These are phyloP conservation scores for Hemileccinum impolitum DNA, from an alignment of 768 basidiomycete species.

Conservation along the genomic window DNA sequence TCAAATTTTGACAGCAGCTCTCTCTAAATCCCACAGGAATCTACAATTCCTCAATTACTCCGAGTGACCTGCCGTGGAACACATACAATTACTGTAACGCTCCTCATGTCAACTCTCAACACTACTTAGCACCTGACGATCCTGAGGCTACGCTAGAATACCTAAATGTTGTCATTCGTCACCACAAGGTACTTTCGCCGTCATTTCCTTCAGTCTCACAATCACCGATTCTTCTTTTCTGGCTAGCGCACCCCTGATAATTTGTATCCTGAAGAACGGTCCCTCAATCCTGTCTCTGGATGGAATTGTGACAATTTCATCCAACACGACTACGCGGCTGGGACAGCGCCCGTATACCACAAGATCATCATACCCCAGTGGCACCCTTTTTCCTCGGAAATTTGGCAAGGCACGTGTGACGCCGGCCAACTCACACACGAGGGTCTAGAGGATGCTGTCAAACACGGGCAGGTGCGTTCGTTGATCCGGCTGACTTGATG, in stretches of 20 bases:
- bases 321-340: constrained; percentile 39
- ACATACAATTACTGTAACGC: constrained; percentile 56
- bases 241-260: constrained; percentile 48
- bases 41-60: constrained; percentile 45
- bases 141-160: constrained; percentile 36
- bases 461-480: constrained; percentile 36
- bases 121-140: constrained; percentile 34
- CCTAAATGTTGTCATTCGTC: constrained; percentile 42
- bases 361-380: constrained; percentile 35
- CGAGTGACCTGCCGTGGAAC: constrained; percentile 40
- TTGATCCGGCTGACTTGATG: neutral
- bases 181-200: constrained; percentile 41
- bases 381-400: constrained; percentile 42
- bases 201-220: neutral
- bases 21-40: constrained; percentile 27
- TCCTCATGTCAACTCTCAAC: constrained; percentile 40
- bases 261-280: constrained; percentile 41
- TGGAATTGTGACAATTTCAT: constrained; percentile 42
- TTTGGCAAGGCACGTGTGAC: constrained; percentile 50
- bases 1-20: constrained; percentile 5
- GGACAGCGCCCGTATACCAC: constrained; percentile 38
- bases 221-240: neutral
- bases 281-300: constrained; percentile 34
- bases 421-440: constrained; percentile 44
- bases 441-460: constrained; percentile 42